A percentile compares a stretch with the other conserved stretches of the same genome.
These are phyloP conservation scores for Fusarium avenaceum DNA, from an alignment of 2,329 filamentous ascomycete genomes.

Conservation along the genomic window DNA sequence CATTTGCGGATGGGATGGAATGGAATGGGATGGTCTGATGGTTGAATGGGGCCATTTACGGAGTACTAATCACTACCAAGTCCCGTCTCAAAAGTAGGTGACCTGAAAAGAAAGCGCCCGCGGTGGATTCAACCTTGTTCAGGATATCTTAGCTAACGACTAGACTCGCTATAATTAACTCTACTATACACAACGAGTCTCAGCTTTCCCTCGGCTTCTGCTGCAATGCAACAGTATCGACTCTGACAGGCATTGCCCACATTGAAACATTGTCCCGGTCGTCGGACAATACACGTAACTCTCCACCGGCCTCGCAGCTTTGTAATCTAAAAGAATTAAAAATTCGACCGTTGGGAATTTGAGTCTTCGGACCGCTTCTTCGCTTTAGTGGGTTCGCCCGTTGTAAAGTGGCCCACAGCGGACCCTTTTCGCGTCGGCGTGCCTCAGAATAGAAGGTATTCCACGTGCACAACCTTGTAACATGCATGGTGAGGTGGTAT, in stretches of 20 bases:
- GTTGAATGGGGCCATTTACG: background rate
- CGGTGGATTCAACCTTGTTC: background rate
- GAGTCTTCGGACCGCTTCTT: background rate
- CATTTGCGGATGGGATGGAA: background rate
- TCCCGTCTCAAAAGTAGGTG: background rate
- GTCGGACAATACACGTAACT: slow-evolving; percentile 9
- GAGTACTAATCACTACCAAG: background rate
- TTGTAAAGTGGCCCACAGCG: slow-evolving; percentile 4
- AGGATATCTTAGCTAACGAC: background rate
- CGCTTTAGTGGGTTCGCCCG: background rate
- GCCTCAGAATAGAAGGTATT: slow-evolving; percentile 1
- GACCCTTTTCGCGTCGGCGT: slow-evolving; percentile 7
- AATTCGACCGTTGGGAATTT: slow-evolving; percentile 1
- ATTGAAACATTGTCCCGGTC: background rate
- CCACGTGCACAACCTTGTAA: background rate
- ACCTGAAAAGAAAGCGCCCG: background rate
- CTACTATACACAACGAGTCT: background rate
- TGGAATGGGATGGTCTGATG: background rate
- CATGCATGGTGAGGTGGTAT: background rate
- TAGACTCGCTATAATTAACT: background rate
- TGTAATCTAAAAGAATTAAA: slow-evolving; percentile 11
- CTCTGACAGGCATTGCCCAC: background rate
- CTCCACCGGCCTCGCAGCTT: background rate
- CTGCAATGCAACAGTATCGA: background rate
- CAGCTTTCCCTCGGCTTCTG: background rate